phyloP scores from a whole-genome alignment of 1,139 yeast genomes.

The Diutina mesorugosa region DNA sequence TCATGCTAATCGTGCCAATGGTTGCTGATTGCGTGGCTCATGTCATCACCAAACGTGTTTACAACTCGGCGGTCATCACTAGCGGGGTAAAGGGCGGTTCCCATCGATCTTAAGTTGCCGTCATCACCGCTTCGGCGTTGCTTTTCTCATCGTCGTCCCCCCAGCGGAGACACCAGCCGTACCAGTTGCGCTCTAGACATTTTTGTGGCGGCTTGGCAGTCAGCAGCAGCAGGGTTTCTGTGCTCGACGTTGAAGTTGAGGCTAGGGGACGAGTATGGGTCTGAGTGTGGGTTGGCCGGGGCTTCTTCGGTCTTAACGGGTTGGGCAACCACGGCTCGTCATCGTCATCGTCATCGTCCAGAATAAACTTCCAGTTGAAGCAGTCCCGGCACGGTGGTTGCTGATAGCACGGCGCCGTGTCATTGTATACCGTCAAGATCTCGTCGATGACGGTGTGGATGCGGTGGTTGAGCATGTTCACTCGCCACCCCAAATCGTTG shows the following conservation, averaged over 20 bases:
- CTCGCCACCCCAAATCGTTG: conserved; percentile 83
- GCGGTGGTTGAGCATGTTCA: conserved; percentile 76
- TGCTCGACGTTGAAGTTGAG: conserved; percentile 4
- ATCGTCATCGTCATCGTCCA: conserved; percentile 30
- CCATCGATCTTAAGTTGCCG: background rate
- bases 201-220: conserved; percentile 14
- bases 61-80: background rate
- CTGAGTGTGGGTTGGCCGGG: background rate
- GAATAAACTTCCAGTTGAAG: conserved; percentile 76
- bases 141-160: conserved; percentile 13
- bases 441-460: conserved; percentile 87
- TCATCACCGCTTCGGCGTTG: background rate
- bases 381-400: conserved; percentile 85
- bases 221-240: conserved; percentile 4
- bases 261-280: conserved; percentile 3
- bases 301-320: conserved; percentile 17
- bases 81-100: background rate
- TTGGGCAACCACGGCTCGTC: conserved; percentile 28
- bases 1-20: too few species aligned
- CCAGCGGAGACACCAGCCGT: conserved; percentile 34
- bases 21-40: too few species aligned
- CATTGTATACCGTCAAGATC: conserved; percentile 57
- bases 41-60: too few species aligned
- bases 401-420: conserved; percentile 59
- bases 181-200: conserved; percentile 32